Evolutionary conservation across 768 basidiomycete genomes (phyloP), one percentile per base, ranked within the genome.

Genomic region (Boletus coccyginus): DNA sequence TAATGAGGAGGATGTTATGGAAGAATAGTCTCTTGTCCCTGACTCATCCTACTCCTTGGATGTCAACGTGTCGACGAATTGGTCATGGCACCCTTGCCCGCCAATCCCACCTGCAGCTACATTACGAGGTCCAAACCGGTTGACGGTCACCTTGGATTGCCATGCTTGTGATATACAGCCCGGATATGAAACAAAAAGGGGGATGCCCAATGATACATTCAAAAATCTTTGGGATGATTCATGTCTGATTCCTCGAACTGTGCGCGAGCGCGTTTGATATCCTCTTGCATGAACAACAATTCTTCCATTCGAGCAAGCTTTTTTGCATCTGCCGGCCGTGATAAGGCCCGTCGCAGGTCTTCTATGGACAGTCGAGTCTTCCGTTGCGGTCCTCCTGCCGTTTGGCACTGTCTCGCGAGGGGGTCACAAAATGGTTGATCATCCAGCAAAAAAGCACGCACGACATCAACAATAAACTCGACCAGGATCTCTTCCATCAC

Each of bases 401-500:
- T 79, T 71, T 86, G 82, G 62, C 90, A 92, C 91, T 92, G 65
- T 46, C 50, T 38, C 57, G 51, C 50, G 21, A 33, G 59, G 40
- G 56, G 53, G 39, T 55, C 50, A 59, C 27, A 31, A 56, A 38
- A 31, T 45, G 46, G 27, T 44, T 42, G 32, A 19, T n/a, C 43
- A 46, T 24, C 56, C 44, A 52, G 52, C 12, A 45, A 53, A 62
- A 21, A 57, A 44, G 45, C 42, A 81, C 92, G 60, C 67, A 96
- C 94, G 12, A 96, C 81, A 64, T 97, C 94, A 33, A 86, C 84
- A 62, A 97, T 91, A 61, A 91, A 94, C 70, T 94, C 92, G 42
- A 94, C 82, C 49, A 96, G 74, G 51, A 96, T 93, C 67, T 96
- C 93, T 68, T 96, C 93, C 91, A 96, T 90, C 39, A 95, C 89